Conservation (phyloP, 129 eudicot genomes). For the Mikania micrantha region DNA sequence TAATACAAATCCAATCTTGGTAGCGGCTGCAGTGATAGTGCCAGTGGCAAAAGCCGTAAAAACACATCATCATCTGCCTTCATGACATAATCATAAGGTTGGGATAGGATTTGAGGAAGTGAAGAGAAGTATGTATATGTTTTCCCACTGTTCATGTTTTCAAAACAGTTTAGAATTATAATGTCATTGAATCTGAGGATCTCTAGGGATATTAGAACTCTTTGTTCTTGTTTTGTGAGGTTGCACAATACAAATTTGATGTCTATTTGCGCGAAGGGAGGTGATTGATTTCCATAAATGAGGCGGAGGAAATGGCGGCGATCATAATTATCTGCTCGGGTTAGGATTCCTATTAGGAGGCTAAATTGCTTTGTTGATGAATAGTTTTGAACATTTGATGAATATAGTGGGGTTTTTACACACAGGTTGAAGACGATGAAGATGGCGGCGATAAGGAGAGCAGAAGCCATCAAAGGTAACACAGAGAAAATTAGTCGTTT, state of each 20-base stretch:
- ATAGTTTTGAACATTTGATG: conserved; percentile 25
- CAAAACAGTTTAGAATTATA: conserved; percentile 57
- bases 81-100: conserved; percentile 57
- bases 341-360: conserved; percentile 63
- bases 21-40: conserved; percentile 41
- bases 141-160: conserved; percentile 75
- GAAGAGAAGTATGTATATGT: conserved; percentile 64
- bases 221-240: conserved; percentile 69
- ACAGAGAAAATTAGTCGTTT: conserved; percentile 23
- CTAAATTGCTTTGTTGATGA: conserved; percentile 33
- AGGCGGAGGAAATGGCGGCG: conserved; percentile 85
- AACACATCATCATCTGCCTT: conserved; percentile 76
- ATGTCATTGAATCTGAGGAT: conserved; percentile 59
- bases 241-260: conserved; percentile 65
- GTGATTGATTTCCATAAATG: conserved; percentile 55
- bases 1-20: conserved; percentile 61
- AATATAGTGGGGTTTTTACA: conserved; percentile 19
- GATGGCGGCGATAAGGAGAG: conserved; percentile 34
- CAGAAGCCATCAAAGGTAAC: conserved; percentile 29
- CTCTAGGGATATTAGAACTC: conserved; percentile 43
- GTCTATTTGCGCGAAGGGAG: conserved; percentile 48
- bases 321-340: conserved; percentile 44
- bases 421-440: conserved; percentile 47
- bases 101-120: conserved; percentile 52
- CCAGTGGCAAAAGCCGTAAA: conserved; percentile 48